Base-by-base conservation (phyloP, 345 rosid species). In the Lagerstroemia speciosa region DNA sequence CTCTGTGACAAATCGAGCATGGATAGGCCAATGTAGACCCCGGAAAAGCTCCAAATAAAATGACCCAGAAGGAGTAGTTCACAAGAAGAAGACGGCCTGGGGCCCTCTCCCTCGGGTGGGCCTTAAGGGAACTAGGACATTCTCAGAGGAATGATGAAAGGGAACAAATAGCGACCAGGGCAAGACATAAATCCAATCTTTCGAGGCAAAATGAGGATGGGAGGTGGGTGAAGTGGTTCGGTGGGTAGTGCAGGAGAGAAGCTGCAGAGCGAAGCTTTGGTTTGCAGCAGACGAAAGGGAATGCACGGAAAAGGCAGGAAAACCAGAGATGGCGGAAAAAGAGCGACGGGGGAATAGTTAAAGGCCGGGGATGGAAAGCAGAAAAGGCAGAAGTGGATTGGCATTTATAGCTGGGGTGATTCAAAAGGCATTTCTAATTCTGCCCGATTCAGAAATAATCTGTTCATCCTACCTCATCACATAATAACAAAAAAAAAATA, bases 201-300 rank as follows among this genome's bases (percentile, higher is more conserved):
- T 69, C 17, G 46, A 41, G 46, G 46, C 46, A 6, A 41, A 41
- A 41, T 41, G 46, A 41, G 15, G 46, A 41, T 6, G 10, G 46
- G 77, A 71, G 68, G 79, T 81, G 74, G 85, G 82, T 70, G 70
- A 58, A 78, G 76, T 76, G 75, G 82, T 87, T 83, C 79, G 89
- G 90, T 83, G 88, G 55, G 62, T 24, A 41, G 46, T 8, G 46
- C 10, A 36, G 38, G 38, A 36, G 38, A 36, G 82, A 77, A 79
- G 90, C 82, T 82, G 81, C 84, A 82, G 80, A 82, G 84, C 41
- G 77, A 87, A 83, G 90, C 92, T 89, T 11, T 89, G 75, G 90
- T 85, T 84, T 84, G 90, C 89, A 87, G 85, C 82, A 93, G 91
- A 85, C 91, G 91, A 87, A 85, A 85, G 81, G 79, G 73, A 58